Evolutionary conservation across 139 green algal species (phyloP), one percentile per base, ranked within the genome.

Genomic region (Picochlorum sp.): DNA sequence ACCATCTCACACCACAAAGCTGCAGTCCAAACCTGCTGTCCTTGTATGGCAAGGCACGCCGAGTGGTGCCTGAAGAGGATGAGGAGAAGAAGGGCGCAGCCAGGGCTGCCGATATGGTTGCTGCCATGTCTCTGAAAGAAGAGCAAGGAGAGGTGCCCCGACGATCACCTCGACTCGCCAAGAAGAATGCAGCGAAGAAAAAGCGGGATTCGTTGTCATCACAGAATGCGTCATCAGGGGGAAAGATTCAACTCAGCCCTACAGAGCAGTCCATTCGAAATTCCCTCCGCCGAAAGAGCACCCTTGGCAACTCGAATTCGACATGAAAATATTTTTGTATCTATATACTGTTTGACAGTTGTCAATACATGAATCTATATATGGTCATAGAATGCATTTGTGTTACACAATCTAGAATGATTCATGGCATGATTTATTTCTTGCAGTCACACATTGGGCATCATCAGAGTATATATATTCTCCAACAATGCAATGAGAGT

Each of bases 221-320:
- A 41, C 34, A 41, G 34, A 41, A 41, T 41, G 34, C 13, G 47
- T 26, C 47, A 24, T 54, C 47, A 24, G 34, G 34, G 8, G 21
- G 41, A 31, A 41, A 38, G 26, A 38, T 51, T 14, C n/a, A 68
- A 18, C 47, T 76, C 44, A 76, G 69, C 55, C 70, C 70, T 47
- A 77, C 70, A 1, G 70, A 77, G 37, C 65, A 65, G 20, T 50
- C n/a, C 20, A 77, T 77, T 45, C 55, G 70, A 18, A 10, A 57
- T 14, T 51, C 49, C n/a, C 49, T 77, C 55, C 63, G 70, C 2
- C 56, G 64, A 34, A 75, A 75, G 50, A 67, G 41, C 50, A 20
- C 28, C 7, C 59, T 21, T n/a, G 18, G 18, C n/a, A 23, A 47
- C 18, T 23, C 56, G 55, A 20, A 56, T 56, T 62, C 18, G 1